These are phyloP conservation scores for Dryas alaskensis DNA, from an alignment of 306 rosid genomes.

Conservation along the genomic window DNA sequence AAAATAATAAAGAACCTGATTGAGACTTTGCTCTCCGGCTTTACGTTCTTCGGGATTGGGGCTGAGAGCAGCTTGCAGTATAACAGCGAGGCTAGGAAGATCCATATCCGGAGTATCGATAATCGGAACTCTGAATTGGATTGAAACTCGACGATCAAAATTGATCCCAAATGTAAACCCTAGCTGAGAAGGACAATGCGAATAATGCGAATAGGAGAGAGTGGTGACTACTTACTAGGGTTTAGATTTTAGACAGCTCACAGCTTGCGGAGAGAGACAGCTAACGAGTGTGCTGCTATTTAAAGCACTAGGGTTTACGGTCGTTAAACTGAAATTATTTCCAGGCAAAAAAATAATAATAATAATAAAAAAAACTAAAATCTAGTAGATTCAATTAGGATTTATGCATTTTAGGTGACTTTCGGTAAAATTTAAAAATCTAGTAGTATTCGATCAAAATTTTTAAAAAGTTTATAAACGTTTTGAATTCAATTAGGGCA, in stretches of 20 bases:
- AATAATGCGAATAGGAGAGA: not conserved
- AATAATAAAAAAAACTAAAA: too few relatives aligned
- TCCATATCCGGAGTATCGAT: constrained; percentile 47
- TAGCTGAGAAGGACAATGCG: not conserved
- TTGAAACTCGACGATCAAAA: constrained; percentile 24
- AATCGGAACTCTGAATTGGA: constrained; percentile 5
- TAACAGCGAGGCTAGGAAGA: constrained; percentile 60
- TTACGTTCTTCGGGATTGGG: constrained; percentile 87
- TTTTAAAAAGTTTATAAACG: too few relatives aligned
- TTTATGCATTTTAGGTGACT: too few relatives aligned
- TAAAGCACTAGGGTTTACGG: constrained; percentile 77
- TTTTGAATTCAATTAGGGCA: too few relatives aligned
- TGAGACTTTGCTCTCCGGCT: constrained; percentile 86
- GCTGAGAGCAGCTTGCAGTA: constrained; percentile 92
- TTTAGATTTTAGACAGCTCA: constrained; percentile 23
- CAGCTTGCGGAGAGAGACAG: constrained; percentile 27
- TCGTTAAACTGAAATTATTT: constrained; percentile 4
- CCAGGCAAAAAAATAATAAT: too few relatives aligned
- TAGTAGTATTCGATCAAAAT: too few relatives aligned
- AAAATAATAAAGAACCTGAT: constrained; percentile 53
- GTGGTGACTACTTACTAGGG: constrained; percentile 34
- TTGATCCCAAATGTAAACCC: constrained; percentile 45
- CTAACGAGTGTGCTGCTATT: constrained; percentile 29
- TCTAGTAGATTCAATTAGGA: too few relatives aligned
- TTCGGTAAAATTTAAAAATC: too few relatives aligned